Conservation (phyloP, 2,329 filamentous ascomycete genomes). For the Colletotrichum navitas region DNA sequence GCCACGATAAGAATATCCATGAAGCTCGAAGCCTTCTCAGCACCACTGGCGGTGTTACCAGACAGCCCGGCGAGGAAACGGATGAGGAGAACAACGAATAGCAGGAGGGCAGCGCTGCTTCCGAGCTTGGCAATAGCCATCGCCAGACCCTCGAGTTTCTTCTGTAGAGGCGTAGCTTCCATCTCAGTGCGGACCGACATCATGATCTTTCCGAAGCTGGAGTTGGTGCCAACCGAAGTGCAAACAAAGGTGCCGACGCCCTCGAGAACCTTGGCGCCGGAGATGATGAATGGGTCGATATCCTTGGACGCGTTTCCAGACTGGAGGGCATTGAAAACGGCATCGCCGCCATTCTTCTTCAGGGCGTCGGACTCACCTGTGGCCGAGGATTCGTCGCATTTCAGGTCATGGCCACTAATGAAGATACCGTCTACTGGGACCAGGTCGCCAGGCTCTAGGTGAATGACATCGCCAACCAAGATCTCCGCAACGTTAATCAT, state of each 20-base stretch:
- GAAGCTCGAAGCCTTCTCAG: conserved; percentile 70
- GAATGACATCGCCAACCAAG: conserved; percentile 77
- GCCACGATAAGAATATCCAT: conserved; percentile 75
- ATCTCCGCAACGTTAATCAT: conserved; percentile 76
- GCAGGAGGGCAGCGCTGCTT: conserved; percentile 75
- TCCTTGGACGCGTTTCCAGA: conserved; percentile 59
- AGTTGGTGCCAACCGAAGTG: conserved; percentile 68
- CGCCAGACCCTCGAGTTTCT: conserved; percentile 63
- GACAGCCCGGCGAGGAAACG: conserved; percentile 77
- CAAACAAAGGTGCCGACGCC: conserved; percentile 67
- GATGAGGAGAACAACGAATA: conserved; percentile 84
- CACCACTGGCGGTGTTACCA: conserved; percentile 59
- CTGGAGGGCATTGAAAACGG: conserved; percentile 68
- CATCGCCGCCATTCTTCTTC: conserved; percentile 72
- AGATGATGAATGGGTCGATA: conserved; percentile 75
- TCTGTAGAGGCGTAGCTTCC: conserved; percentile 67
- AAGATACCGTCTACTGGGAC: conserved; percentile 79
- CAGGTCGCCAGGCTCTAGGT: conserved; percentile 77
- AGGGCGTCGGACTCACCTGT: conserved; percentile 81
- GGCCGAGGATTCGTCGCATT: conserved; percentile 80
- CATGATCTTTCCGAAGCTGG: conserved; percentile 66
- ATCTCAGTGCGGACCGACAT: conserved; percentile 66
- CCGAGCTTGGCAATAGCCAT: conserved; percentile 61
- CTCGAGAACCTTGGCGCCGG: conserved; percentile 66
- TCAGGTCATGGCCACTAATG: conserved; percentile 64